Base-by-base conservation (phyloP, 805 yeast genomes). In the Monosporozyma solicola region DNA sequence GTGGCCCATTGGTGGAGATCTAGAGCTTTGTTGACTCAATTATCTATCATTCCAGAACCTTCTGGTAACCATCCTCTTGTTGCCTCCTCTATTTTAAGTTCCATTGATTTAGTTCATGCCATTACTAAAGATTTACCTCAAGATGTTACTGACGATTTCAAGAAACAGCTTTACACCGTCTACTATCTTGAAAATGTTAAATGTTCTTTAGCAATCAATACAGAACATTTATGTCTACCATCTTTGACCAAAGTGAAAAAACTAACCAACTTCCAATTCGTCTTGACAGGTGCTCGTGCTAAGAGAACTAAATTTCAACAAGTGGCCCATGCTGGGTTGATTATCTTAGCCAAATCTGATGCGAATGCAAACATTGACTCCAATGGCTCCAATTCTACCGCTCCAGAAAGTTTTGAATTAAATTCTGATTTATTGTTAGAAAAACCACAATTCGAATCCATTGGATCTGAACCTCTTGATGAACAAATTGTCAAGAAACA, bases 241-340 rank as follows among this genome's bases (percentile, higher is more conserved):
- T 74, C 80, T 4, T 70, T 87, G 55, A 67, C 72, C 1, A 77
- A 76, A 55, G 87, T 83, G 2, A 77, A 80, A 46, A 75, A 77
- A 13, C 63, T 84, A 10, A 80, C 90, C 0, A 77, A 80, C 1
- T 74, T 89, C 48, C 72, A 78, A 49, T 78, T 84, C 57, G 78
- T 84, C 0, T 70, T 92, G 47, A 86, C 97, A 1, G 98, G 98
- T 59, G 87, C 94, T 53, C 83, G 83, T 59, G 97, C 96, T 9
- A 85, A 83, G 64, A 76, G 94, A 63, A 92, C 98, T 3, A 87
- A 87, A 66, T 87, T 74, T 66, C 98, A 92, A 70, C 76, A 76
- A 48, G 76, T 74, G 35, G 80, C 83, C n/a, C 79, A 84, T 27
- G 79, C 96, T 0, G 81, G 88, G 41, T 76, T 92, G 55, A 78